These are phyloP conservation scores for Irpex sp. DNA, from an alignment of 1,284 basidiomycete species.

Conservation along the genomic window DNA sequence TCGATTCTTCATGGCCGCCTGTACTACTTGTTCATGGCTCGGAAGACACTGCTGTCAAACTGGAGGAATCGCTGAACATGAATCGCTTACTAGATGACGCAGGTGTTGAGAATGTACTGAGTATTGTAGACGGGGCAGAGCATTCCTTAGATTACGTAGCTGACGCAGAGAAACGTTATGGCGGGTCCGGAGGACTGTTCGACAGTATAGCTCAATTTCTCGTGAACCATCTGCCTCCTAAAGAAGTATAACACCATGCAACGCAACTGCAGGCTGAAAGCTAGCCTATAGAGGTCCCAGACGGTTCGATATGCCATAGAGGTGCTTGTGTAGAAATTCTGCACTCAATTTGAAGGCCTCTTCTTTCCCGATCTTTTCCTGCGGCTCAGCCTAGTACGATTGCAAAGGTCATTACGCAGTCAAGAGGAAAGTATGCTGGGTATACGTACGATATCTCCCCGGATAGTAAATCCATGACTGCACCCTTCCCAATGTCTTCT, in stretches of 20 bases:
- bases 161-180: conserved; percentile 34
- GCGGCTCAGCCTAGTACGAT: conserved; percentile 21
- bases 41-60: conserved; percentile 47
- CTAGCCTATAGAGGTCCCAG: too few species aligned
- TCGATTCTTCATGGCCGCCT: conserved; percentile 45
- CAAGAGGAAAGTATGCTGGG: neutral
- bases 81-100: conserved; percentile 32
- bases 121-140: conserved; percentile 43
- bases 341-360: conserved; percentile 28
- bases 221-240: conserved; percentile 3
- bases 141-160: conserved; percentile 55
- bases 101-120: conserved; percentile 36
- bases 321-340: conserved; percentile 24
- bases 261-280: neutral
- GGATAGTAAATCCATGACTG: conserved; percentile 50
- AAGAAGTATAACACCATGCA: neutral
- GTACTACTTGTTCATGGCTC: conserved; percentile 55
- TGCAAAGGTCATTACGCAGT: too few species aligned
- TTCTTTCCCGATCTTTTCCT: conserved; percentile 28
- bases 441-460: conserved; percentile 29
- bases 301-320: conserved; percentile 7
- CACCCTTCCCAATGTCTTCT: conserved; percentile 43
- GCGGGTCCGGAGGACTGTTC: conserved; percentile 28
- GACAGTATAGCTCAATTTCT: conserved; percentile 34
- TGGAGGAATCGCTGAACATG: conserved; percentile 44